Conservation (phyloP, 345 rosid genomes). For the Erucastrum elatum region DNA sequence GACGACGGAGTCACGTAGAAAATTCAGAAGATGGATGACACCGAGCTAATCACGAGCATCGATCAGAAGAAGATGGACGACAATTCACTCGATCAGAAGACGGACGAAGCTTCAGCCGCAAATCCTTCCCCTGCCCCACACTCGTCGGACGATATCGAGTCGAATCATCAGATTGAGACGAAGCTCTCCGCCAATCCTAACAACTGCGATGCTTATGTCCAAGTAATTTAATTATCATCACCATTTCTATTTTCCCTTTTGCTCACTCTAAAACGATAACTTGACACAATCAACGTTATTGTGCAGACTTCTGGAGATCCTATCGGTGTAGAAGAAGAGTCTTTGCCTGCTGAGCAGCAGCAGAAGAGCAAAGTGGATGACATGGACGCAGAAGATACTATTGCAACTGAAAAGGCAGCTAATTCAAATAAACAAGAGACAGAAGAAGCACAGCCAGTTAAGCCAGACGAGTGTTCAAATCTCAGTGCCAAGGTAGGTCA, state of each 20-base stretch:
- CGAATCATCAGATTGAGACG: slow-evolving; percentile 49
- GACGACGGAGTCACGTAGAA: not conserved
- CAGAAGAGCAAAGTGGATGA: slow-evolving; percentile 45
- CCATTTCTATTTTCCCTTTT: not conserved
- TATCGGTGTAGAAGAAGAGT: slow-evolving; percentile 45
- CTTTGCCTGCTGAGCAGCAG: slow-evolving; percentile 43
- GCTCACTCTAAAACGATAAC: not conserved
- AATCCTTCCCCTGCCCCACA: not conserved
- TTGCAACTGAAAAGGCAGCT: slow-evolving; percentile 32
- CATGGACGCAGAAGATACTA: slow-evolving; percentile 36
- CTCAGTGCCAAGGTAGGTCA: slow-evolving; percentile 53
- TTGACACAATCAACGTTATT: not conserved
- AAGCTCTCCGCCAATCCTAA: slow-evolving; percentile 61
- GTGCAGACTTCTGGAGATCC: no score
- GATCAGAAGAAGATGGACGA: slow-evolving; percentile 31
- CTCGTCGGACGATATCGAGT: slow-evolving; percentile 61
- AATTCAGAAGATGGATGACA: slow-evolving; percentile 22
- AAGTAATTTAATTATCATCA: slow-evolving; percentile 39
- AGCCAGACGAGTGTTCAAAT: slow-evolving; percentile 77
- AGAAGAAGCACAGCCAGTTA: slow-evolving; percentile 41
- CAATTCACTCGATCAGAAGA: not conserved
- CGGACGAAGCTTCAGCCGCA: not conserved
- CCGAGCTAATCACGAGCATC: slow-evolving; percentile 3
- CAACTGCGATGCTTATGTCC: slow-evolving; percentile 71
- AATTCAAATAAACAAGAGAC: slow-evolving; percentile 43